A percentile compares a stretch with the other conserved stretches of the same genome.
phyloP scores from a whole-genome alignment of 495 filamentous ascomycete genomes.

The Penicillium nucicola region DNA sequence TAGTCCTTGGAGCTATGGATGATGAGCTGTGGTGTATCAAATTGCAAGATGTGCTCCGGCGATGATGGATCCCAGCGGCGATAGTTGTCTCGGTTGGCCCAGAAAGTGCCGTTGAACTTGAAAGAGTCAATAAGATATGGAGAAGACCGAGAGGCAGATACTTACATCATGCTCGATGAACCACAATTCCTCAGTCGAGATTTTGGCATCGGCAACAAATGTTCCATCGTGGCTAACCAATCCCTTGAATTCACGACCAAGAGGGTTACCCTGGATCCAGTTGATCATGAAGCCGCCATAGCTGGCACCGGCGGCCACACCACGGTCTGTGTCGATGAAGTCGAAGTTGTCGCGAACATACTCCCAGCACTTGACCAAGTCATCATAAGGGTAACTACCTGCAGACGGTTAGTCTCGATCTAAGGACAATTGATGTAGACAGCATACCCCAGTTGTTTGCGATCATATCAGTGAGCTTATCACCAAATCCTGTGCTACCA shows the following conservation, averaged over 20 bases:
- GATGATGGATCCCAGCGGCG: constrained; percentile 41
- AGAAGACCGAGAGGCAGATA: constrained; percentile 6
- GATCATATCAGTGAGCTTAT: constrained; percentile 46
- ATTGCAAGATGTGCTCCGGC: constrained; percentile 32
- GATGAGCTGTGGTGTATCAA: constrained; percentile 44
- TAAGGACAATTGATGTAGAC: neutral
- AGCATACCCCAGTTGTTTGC: constrained; percentile 45
- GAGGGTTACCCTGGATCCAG: constrained; percentile 54
- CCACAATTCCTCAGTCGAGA: constrained; percentile 49
- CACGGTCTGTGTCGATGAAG: constrained; percentile 47
- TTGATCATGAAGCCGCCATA: constrained; percentile 57
- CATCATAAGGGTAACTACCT: constrained; percentile 51
- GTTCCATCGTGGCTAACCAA: constrained; percentile 49
- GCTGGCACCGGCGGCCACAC: constrained; percentile 48
- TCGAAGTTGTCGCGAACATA: constrained; percentile 46
- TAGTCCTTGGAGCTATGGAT: constrained; percentile 46
- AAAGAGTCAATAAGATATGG: constrained; percentile 4
- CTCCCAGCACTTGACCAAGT: constrained; percentile 50
- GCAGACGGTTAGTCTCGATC: neutral
- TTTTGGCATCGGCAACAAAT: constrained; percentile 39
- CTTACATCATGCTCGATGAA: constrained; percentile 36
- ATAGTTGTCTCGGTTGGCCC: constrained; percentile 41
- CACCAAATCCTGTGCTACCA: constrained; percentile 49
- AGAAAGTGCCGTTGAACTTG: constrained; percentile 45
- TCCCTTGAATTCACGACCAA: constrained; percentile 52